A percentile compares a stretch with the other conserved stretches of the same genome.
Evolutionary conservation across 2,329 filamentous ascomycete species (phyloP).

Genomic region (Arthrobotrys iridis): DNA sequence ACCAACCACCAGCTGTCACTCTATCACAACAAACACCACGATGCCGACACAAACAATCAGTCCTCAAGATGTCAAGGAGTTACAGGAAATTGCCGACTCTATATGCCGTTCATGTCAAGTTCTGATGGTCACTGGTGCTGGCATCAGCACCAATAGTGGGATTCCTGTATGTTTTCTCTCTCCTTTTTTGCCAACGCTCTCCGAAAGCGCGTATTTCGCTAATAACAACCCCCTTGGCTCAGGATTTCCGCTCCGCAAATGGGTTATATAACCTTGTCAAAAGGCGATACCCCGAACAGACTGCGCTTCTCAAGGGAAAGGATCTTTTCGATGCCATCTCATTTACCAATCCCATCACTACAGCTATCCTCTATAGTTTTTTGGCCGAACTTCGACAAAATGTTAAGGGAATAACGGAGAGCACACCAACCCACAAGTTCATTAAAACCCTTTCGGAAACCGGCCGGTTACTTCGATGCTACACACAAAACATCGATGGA

Average conservation of each 20-base stretch:
- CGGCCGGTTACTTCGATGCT: conserved; percentile 75
- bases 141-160: conserved; percentile 79
- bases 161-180: conserved; percentile 70
- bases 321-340: conserved; percentile 77
- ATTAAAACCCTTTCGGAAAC: conserved; percentile 74
- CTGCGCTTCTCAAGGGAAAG: conserved; percentile 71
- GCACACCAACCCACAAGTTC: conserved; percentile 74
- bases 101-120: conserved; percentile 74
- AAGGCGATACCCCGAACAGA: conserved; percentile 61
- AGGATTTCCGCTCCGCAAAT: conserved; percentile 78
- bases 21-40: conserved; percentile 55
- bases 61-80: conserved; percentile 65
- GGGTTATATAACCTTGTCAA: conserved; percentile 78
- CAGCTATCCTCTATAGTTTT: conserved; percentile 77
- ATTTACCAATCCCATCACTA: conserved; percentile 74
- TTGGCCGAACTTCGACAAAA: conserved; percentile 74
- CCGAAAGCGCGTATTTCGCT: conserved; percentile 50
- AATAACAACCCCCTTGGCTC: conserved; percentile 36
- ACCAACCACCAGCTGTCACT: not conserved
- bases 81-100: conserved; percentile 74
- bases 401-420: conserved; percentile 69
- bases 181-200: not conserved
- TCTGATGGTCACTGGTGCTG: conserved; percentile 77
- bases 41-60: conserved; percentile 72
- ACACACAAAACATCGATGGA: conserved; percentile 80